phyloP scores from a whole-genome alignment of 371 early-diverging fungal genomes.

The Saksenaea vasiformis region DNA sequence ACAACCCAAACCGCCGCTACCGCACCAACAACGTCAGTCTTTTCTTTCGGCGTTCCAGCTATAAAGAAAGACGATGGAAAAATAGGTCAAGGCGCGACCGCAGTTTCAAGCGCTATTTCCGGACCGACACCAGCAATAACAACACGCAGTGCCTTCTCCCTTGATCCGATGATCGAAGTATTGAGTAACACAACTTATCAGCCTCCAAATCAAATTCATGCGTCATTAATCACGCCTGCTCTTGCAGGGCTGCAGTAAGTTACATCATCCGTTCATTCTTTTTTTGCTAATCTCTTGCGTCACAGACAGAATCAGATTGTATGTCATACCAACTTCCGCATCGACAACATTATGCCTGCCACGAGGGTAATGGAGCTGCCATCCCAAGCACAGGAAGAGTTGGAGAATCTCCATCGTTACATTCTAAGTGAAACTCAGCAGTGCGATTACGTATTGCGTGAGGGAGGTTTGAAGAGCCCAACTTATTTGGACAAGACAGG shows the following conservation, averaged over 20 bases:
- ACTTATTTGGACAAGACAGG: conserved; percentile 26
- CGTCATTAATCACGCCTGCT: conserved; percentile 29
- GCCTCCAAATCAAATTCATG: conserved; percentile 33
- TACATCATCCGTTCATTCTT: neutral
- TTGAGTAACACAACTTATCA: conserved; percentile 27
- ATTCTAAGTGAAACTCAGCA: conserved; percentile 36
- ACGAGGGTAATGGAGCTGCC: conserved; percentile 47
- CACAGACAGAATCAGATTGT: conserved; percentile 42
- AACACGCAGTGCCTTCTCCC: conserved; percentile 31
- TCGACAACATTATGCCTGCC: conserved; percentile 38
- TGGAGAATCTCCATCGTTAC: conserved; percentile 42
- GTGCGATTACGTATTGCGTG: conserved; percentile 38
- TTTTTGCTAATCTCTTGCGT: neutral
- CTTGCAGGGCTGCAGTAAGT: conserved; percentile 35
- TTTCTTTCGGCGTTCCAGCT: conserved; percentile 16
- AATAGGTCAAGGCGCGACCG: neutral
- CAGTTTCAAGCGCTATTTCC: conserved; percentile 11
- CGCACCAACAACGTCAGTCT: neutral
- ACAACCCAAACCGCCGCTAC: neutral
- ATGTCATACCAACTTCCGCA: conserved; percentile 43
- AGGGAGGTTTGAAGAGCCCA: conserved; percentile 25
- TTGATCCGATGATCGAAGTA: conserved; percentile 31
- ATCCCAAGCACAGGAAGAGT: conserved; percentile 43
- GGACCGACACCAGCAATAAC: neutral
- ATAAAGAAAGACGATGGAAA: conserved; percentile 8